Percentiles rank a stretch among this genome's conserved stretches.
Conservation (phyloP, 352 stramenopile genomes). For the Pythium catenulatum region DNA sequence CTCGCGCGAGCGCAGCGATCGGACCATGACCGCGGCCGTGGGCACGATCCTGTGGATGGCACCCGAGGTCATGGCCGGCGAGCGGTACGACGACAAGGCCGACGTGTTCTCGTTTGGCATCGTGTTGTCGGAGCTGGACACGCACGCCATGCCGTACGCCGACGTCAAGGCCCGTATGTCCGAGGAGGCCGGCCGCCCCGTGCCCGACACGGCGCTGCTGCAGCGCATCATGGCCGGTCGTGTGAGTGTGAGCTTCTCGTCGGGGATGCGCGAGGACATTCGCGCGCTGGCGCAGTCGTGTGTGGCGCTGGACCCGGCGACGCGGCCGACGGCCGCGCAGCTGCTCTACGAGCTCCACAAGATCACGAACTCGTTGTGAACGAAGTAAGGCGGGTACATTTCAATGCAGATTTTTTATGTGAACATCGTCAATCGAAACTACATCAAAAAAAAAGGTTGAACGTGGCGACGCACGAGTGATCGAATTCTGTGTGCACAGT, state of each 20-base stretch:
- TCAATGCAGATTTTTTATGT: neutral
- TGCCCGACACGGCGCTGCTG: constrained; percentile 26
- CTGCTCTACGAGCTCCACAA: constrained; percentile 53
- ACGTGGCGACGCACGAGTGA: neutral
- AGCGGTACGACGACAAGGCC: constrained; percentile 49
- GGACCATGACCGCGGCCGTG: constrained; percentile 50
- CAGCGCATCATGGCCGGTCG: constrained; percentile 41
- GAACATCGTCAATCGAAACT: too few species aligned
- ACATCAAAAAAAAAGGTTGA: too few species aligned
- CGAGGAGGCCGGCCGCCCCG: neutral
- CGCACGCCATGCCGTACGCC: constrained; percentile 36
- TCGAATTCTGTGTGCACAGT: neutral
- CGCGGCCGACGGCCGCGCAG: constrained; percentile 15
- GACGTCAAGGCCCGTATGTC: constrained; percentile 18
- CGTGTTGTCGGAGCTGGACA: constrained; percentile 48
- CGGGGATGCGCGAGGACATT: neutral
- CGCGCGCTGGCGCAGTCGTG: neutral
- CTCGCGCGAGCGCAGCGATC: constrained; percentile 52
- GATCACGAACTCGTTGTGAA: constrained; percentile 42
- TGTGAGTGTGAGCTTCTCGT: constrained; percentile 15
- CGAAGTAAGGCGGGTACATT: too few species aligned
- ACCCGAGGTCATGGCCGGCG: constrained; percentile 53
- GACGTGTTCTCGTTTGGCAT: constrained; percentile 57
- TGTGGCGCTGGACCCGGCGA: neutral
- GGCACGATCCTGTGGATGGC: constrained; percentile 55